These are phyloP conservation scores for Euptelea pleiosperma DNA, from an alignment of 164 flowering plant genomes.

Conservation along the genomic window DNA sequence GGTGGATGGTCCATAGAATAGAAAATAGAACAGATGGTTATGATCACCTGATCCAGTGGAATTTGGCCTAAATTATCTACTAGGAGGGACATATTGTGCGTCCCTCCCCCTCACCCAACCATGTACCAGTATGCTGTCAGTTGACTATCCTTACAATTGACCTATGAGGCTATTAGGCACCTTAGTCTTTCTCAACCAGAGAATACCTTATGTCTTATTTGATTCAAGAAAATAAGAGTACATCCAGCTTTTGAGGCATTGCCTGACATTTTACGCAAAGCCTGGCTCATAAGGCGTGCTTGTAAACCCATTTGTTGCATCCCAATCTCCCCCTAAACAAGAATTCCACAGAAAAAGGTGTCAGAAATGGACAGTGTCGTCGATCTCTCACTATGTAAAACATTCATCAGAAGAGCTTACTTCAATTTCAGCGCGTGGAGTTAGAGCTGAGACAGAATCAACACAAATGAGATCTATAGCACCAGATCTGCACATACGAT, in stretches of 20 bases:
- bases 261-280: slow-evolving; percentile 98
- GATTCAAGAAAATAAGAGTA: slow-evolving; percentile 90
- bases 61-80: no score
- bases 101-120: no score
- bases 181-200: no score
- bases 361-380: slow-evolving; percentile 7
- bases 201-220: slow-evolving; percentile 95
- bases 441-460: slow-evolving; percentile 98
- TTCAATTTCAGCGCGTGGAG: slow-evolving; percentile 98
- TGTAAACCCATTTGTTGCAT: slow-evolving; percentile 99
- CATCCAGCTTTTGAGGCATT: slow-evolving; percentile 99
- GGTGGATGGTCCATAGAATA: no score
- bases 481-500: slow-evolving; percentile 99
- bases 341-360: neutral
- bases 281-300: slow-evolving; percentile 99
- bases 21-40: no score
- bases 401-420: slow-evolving; percentile 31
- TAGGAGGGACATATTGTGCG: no score
- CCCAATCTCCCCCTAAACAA: slow-evolving; percentile 88
- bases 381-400: neutral
- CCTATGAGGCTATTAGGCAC: no score
- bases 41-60: no score
- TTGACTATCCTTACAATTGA: neutral
- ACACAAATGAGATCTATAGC: slow-evolving; percentile 93
- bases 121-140: neutral